Percentiles rank a stretch among this genome's conserved stretches.
phyloP scores from a whole-genome alignment of 2,329 filamentous ascomycete genomes.

The Fonsecaea nubica region DNA sequence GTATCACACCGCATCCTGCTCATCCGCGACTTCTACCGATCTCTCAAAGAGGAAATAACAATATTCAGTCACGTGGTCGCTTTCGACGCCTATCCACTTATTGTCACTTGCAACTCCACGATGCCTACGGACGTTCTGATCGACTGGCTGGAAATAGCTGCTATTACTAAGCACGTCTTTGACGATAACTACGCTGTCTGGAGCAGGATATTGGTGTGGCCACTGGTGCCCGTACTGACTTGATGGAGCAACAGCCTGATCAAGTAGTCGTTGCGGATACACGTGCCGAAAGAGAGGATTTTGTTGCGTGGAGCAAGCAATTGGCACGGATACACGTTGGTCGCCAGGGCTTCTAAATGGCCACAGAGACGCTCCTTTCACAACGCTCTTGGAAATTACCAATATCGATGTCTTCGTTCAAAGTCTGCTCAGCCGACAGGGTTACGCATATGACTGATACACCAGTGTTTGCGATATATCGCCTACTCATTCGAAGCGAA shows the following conservation, averaged over 20 bases:
- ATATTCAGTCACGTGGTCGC: background rate
- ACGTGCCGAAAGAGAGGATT: background rate
- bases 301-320: background rate
- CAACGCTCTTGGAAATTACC: background rate
- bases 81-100: background rate
- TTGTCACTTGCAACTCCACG: background rate
- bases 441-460: background rate
- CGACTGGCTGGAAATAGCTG: background rate
- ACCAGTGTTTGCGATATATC: too few species aligned
- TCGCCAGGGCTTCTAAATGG: background rate
- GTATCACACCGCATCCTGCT: background rate
- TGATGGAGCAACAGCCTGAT: background rate
- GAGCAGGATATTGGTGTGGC: background rate
- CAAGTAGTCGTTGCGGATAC: background rate
- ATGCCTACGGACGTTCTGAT: background rate
- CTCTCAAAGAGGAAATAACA: conserved; percentile 1
- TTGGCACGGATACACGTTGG: background rate
- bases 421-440: background rate
- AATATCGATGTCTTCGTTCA: background rate
- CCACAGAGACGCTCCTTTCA: background rate
- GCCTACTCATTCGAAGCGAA: background rate
- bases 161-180: background rate
- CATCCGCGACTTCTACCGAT: background rate
- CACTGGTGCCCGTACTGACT: background rate
- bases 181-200: background rate